Percentiles rank a stretch among this genome's conserved stretches.
These are phyloP conservation scores for Microthlaspi erraticum DNA, from an alignment of 345 rosid species.

Conservation along the genomic window DNA sequence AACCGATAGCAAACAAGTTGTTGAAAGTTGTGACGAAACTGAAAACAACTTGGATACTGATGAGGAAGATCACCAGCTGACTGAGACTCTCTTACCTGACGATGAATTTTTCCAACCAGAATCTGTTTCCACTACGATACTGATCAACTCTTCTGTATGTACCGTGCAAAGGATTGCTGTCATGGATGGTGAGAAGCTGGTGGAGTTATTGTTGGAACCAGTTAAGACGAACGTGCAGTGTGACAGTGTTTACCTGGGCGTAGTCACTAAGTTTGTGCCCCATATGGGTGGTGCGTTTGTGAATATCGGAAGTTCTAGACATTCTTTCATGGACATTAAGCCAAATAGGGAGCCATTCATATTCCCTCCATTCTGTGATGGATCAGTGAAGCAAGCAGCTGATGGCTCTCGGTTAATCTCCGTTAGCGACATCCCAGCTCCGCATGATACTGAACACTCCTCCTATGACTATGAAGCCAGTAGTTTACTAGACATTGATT, in stretches of 20 bases:
- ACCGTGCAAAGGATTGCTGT: constrained; percentile 97
- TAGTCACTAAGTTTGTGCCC: constrained; percentile 83
- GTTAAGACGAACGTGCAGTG: constrained; percentile 88
- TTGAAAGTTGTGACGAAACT: constrained; percentile 45
- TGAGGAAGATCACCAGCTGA: constrained; percentile 50
- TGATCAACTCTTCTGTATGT: constrained; percentile 90
- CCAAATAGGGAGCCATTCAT: constrained; percentile 79
- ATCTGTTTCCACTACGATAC: constrained; percentile 62
- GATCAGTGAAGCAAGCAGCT: constrained; percentile 52
- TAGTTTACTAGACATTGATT: constrained; percentile 44
- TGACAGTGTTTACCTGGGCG: constrained; percentile 91
- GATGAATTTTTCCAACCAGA: constrained; percentile 55
- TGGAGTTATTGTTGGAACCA: constrained; percentile 90
- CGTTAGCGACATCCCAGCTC: constrained; percentile 47
- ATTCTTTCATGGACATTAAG: constrained; percentile 88
- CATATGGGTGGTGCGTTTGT: constrained; percentile 99
- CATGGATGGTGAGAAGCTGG: constrained; percentile 84
- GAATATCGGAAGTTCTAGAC: constrained; percentile 80
- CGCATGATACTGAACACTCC: constrained; percentile 44
- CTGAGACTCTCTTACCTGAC: constrained; percentile 54
- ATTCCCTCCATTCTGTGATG: constrained; percentile 80
- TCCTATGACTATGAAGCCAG: constrained; percentile 51
- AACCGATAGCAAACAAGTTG: constrained; percentile 38
- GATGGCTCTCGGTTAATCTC: constrained; percentile 49
- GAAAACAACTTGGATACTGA: constrained; percentile 32